Conservation (phyloP, 495 filamentous ascomycete species). For the Penicillium pulvis region DNA sequence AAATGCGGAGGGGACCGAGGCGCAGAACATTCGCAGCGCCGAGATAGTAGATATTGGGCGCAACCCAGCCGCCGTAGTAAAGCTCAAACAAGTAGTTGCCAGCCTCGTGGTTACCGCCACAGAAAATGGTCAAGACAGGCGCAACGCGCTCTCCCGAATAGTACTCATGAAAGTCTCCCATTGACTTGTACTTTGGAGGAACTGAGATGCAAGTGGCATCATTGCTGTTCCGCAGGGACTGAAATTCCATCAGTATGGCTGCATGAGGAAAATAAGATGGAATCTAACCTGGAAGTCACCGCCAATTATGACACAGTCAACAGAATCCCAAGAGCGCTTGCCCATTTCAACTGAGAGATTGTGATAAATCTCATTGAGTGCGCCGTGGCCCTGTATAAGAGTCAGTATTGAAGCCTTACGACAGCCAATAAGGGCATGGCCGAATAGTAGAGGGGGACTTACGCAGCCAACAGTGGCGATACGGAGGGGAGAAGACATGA, state of each 20-base stretch:
- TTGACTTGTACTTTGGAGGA: slow-evolving; percentile 75
- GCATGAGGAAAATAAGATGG: neutral
- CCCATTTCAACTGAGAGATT: slow-evolving; percentile 64
- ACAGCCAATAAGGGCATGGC: neutral
- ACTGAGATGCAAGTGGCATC: slow-evolving; percentile 87
- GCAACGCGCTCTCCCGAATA: slow-evolving; percentile 77
- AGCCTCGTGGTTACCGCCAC: slow-evolving; percentile 94
- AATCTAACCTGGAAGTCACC: slow-evolving; percentile 80
- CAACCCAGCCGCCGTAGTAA: slow-evolving; percentile 96
- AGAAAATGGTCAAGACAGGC: slow-evolving; percentile 87
- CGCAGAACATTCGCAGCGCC: slow-evolving; percentile 87
- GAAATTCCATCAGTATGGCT: neutral
- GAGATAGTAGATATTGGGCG: slow-evolving; percentile 94
- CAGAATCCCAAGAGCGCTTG: slow-evolving; percentile 68
- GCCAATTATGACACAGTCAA: slow-evolving; percentile 85
- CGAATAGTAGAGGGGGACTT: slow-evolving; percentile 5
- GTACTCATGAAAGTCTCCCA: slow-evolving; percentile 92
- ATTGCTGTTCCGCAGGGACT: slow-evolving; percentile 83
- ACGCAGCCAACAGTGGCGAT: slow-evolving; percentile 21
- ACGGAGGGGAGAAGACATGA: slow-evolving; percentile 7
- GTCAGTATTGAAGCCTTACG: neutral
- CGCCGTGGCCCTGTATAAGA: slow-evolving; percentile 75
- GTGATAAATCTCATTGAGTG: slow-evolving; percentile 85
- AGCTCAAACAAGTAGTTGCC: slow-evolving; percentile 84
- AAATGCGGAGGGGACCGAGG: slow-evolving; percentile 80